Evolutionary conservation across 2,329 filamentous ascomycete genomes (phyloP).

Genomic region (Cladobotryum protrusum): DNA sequence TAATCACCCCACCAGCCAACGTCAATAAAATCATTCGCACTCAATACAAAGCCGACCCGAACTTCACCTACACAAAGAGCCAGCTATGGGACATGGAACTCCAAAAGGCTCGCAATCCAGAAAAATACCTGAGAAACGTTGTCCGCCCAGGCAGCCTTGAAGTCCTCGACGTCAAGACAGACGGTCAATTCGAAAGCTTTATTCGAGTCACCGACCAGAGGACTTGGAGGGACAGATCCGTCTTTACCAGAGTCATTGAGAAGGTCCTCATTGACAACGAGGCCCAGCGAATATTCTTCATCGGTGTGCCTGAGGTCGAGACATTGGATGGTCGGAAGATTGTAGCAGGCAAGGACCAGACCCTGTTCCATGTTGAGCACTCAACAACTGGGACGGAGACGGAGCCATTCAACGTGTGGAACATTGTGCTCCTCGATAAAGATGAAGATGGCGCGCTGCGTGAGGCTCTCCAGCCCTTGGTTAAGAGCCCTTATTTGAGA

Average conservation of each 20-base stretch:
- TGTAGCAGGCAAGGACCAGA: conserved; percentile 12
- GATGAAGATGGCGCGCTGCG: conserved; percentile 7
- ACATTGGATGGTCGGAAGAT: conserved; percentile 12
- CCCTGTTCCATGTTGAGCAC: conserved; percentile 15
- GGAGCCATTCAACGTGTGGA: conserved; percentile 12
- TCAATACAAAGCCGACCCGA: conserved; percentile 12
- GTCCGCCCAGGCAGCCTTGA: conserved; percentile 12
- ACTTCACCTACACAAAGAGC: conserved; percentile 14
- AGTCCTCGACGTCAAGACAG: conserved; percentile 10
- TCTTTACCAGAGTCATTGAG: conserved; percentile 13
- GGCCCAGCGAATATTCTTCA: conserved; percentile 10
- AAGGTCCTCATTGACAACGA: conserved; percentile 13
- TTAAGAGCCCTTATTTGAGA: conserved; percentile 6
- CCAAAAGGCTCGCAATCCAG: conserved; percentile 14
- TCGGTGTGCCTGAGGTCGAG: conserved; percentile 12
- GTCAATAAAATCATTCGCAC: conserved; percentile 13
- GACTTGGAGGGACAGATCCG: conserved; percentile 42
- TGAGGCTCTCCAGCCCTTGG: not conserved
- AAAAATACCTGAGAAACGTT: conserved; percentile 11
- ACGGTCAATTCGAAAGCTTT: conserved; percentile 13
- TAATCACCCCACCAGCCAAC: conserved; percentile 8
- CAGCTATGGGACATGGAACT: conserved; percentile 17
- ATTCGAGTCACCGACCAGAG: conserved; percentile 54
- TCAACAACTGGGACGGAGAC: conserved; percentile 5
- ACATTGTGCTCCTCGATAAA: conserved; percentile 9